Conservation (phyloP, 352 stramenopile species). For the Phytophthora constricta region DNA sequence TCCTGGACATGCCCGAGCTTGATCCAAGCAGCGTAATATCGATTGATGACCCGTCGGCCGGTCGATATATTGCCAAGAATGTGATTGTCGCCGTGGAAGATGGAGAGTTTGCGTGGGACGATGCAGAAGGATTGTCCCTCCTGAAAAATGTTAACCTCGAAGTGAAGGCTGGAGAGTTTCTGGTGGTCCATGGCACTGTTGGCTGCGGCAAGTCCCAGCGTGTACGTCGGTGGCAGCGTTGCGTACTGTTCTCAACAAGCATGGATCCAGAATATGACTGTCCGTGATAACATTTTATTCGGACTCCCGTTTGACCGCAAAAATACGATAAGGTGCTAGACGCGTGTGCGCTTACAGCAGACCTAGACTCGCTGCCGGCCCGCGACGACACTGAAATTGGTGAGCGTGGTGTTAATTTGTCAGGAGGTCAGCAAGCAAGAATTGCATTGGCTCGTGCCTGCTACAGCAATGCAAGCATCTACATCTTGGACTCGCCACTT, state of each 20-base stretch:
- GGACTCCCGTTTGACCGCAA: slow-evolving; percentile 59
- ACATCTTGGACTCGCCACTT: slow-evolving; percentile 93
- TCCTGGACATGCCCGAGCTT: slow-evolving; percentile 30
- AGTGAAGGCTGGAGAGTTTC: slow-evolving; percentile 47
- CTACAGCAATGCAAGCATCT: slow-evolving; percentile 70
- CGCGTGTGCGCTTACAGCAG: slow-evolving; percentile 83
- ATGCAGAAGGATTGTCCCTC: slow-evolving; percentile 11
- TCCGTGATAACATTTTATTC: slow-evolving; percentile 97
- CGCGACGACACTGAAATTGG: slow-evolving; percentile 96
- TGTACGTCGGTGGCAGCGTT: slow-evolving; percentile 47
- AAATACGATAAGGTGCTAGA: slow-evolving; percentile 71
- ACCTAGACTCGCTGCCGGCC: slow-evolving; percentile 82
- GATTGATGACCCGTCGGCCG: slow-evolving; percentile 35
- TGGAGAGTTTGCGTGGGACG: slow-evolving; percentile 38
- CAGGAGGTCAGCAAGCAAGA: too few species aligned
- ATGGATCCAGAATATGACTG: slow-evolving; percentile 96
- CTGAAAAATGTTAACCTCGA: slow-evolving; percentile 43
- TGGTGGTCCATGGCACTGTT: slow-evolving; percentile 54
- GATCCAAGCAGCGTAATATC: slow-evolving; percentile 31
- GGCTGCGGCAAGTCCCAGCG: slow-evolving; percentile 63
- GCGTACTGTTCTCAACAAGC: slow-evolving; percentile 89
- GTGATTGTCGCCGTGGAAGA: slow-evolving; percentile 41
- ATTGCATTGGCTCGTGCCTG: slow-evolving; percentile 72
- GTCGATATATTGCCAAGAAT: slow-evolving; percentile 31
- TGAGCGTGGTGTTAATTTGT: slow-evolving; percentile 96